Percentiles rank a stretch among this genome's conserved stretches.
Evolutionary conservation across 2,329 filamentous ascomycete species (phyloP).

Genomic region (Monilinia fructigena): DNA sequence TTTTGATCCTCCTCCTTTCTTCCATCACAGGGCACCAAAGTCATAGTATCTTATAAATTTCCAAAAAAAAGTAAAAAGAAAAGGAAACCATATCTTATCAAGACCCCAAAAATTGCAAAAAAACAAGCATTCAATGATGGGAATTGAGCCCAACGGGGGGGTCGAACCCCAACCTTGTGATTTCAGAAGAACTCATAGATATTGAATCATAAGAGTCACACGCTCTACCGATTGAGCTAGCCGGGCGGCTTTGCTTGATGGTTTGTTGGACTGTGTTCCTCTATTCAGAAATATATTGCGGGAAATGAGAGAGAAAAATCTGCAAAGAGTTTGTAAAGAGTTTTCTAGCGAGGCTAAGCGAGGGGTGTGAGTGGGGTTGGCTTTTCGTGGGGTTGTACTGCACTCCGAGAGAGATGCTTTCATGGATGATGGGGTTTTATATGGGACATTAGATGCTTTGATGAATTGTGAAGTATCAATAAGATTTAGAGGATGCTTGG

Average conservation of each 20-base stretch:
- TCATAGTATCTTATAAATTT: no score
- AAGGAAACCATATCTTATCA: neutral
- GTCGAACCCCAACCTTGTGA: conserved; percentile 22
- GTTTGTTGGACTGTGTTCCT: accelerated
- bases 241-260: conserved; percentile 27
- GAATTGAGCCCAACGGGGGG: conserved; percentile 21
- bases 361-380: neutral
- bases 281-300: accelerated
- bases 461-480: no score
- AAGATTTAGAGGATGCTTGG: no score
- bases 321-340: conserved; percentile 1
- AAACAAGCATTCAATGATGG: neutral
- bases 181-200: conserved; percentile 13
- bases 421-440: no score
- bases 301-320: neutral
- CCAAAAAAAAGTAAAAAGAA: no score
- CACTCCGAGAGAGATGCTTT: neutral
- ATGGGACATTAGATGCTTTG: no score
- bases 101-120: neutral
- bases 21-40: neutral
- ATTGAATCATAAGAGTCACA: conserved; percentile 33
- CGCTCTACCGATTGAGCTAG: conserved; percentile 41
- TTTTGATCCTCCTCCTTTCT: neutral
- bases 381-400: neutral
- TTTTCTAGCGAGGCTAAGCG: conserved; percentile 8